Conservation (phyloP, 1,284 basidiomycete species). For the Irpex lacteus region DNA sequence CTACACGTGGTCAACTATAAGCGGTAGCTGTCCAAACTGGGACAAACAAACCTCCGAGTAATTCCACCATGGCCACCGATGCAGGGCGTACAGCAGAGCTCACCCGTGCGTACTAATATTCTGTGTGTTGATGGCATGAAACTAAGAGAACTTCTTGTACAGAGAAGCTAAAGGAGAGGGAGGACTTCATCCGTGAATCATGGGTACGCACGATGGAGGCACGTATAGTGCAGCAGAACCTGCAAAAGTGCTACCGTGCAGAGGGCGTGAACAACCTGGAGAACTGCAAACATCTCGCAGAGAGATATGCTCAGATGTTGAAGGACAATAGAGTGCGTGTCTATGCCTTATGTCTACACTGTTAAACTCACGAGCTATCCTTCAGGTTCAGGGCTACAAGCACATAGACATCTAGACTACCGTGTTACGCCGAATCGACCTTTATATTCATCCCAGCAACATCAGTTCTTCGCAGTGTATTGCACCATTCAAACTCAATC, state of each 20-base stretch:
- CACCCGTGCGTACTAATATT: constrained; percentile 36
- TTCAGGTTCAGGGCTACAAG: constrained; percentile 38
- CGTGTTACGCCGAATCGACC: neutral
- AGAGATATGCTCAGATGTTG: constrained; percentile 84
- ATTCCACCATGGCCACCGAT: constrained; percentile 32
- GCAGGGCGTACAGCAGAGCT: constrained; percentile 45
- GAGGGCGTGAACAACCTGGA: constrained; percentile 94
- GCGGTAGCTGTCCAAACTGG: constrained; percentile 6
- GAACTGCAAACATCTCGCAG: constrained; percentile 84
- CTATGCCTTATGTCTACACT: neutral
- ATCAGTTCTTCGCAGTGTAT: neutral
- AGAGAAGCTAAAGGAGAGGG: constrained; percentile 69
- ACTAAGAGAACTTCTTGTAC: constrained; percentile 3
- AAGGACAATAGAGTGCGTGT: constrained; percentile 80
- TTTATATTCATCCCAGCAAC: neutral
- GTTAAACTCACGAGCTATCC: neutral
- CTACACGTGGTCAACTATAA: constrained; percentile 2
- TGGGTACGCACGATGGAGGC: constrained; percentile 97
- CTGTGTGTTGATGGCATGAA: neutral
- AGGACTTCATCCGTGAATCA: constrained; percentile 83
- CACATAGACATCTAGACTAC: constrained; percentile 32
- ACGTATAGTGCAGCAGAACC: constrained; percentile 85
- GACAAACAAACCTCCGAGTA: constrained; percentile 12
- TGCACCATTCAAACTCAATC: neutral
- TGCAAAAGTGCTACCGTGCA: constrained; percentile 87